phyloP scores from a whole-genome alignment of 1,139 yeast genomes.

The Nakaseomyces sp. region DNA sequence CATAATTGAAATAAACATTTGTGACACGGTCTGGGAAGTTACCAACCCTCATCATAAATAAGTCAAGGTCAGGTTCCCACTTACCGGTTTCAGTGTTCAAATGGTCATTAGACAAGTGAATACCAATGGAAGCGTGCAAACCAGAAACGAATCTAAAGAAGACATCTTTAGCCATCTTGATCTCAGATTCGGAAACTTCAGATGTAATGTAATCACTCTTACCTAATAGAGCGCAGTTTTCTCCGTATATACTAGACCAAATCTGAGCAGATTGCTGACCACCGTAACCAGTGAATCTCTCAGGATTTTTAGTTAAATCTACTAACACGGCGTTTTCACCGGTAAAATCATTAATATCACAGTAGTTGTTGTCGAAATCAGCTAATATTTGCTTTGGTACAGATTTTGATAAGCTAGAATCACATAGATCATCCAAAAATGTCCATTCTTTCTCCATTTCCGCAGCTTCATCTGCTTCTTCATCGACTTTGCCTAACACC shows the following conservation, averaged over 20 bases:
- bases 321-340: slow-evolving; percentile 62
- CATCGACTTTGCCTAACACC: slow-evolving; percentile 53
- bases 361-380: slow-evolving; percentile 35
- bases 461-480: slow-evolving; percentile 35
- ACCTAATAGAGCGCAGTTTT: slow-evolving; percentile 57
- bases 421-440: slow-evolving; percentile 29
- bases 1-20: slow-evolving; percentile 87
- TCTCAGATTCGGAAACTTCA: slow-evolving; percentile 40
- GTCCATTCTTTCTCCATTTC: slow-evolving; percentile 31
- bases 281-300: slow-evolving; percentile 91
- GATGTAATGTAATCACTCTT: not conserved
- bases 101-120: slow-evolving; percentile 83
- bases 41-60: slow-evolving; percentile 88
- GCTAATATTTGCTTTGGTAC: slow-evolving; percentile 6
- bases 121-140: slow-evolving; percentile 91
- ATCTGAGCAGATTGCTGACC: slow-evolving; percentile 88
- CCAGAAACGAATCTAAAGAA: slow-evolving; percentile 86
- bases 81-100: slow-evolving; percentile 63
- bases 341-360: slow-evolving; percentile 37
- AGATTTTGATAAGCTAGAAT: slow-evolving; percentile 15
- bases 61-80: slow-evolving; percentile 74
- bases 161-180: slow-evolving; percentile 75
- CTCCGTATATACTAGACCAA: slow-evolving; percentile 88
- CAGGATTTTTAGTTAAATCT: slow-evolving; percentile 81
- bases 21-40: slow-evolving; percentile 79